A percentile compares a stretch with the other conserved stretches of the same genome.
Conservation (phyloP, 202 grass and related monocot genomes). For the Brachypodium distachyon region DNA sequence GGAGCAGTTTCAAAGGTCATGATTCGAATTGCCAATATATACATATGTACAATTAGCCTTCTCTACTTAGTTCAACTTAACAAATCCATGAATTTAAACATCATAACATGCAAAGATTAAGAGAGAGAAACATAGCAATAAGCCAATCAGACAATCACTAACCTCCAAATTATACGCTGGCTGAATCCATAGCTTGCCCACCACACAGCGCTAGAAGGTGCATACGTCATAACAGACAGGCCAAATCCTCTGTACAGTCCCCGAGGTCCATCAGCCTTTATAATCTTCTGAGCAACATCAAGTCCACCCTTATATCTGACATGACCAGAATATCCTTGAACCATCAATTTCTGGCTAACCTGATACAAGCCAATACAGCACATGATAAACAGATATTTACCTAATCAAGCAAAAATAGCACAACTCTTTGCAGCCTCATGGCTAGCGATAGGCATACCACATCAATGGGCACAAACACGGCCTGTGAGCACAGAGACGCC, state of each 20-base stretch:
- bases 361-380: conserved; percentile 33
- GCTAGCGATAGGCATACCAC: conserved; percentile 52
- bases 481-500: conserved; percentile 70
- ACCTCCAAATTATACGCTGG: conserved; percentile 95
- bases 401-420: background rate
- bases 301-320: conserved; percentile 76
- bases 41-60: background rate
- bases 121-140: background rate
- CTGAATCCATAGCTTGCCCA: conserved; percentile 98
- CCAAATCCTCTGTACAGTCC: conserved; percentile 97
- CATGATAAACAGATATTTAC: background rate
- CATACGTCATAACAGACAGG: conserved; percentile 86
- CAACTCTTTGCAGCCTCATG: background rate
- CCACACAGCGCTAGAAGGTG: conserved; percentile 94
- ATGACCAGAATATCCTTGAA: conserved; percentile 95
- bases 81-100: conserved; percentile 1
- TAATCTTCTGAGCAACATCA: conserved; percentile 73
- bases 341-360: conserved; percentile 99
- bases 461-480: conserved; percentile 92
- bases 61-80: conserved; percentile 1
- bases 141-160: conserved; percentile 20
- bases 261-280: conserved; percentile 59
- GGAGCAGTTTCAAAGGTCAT: background rate
- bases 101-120: background rate
- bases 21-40: background rate